Base-by-base conservation (phyloP, 495 filamentous ascomycete genomes). In the Neurospora sublineolata region DNA sequence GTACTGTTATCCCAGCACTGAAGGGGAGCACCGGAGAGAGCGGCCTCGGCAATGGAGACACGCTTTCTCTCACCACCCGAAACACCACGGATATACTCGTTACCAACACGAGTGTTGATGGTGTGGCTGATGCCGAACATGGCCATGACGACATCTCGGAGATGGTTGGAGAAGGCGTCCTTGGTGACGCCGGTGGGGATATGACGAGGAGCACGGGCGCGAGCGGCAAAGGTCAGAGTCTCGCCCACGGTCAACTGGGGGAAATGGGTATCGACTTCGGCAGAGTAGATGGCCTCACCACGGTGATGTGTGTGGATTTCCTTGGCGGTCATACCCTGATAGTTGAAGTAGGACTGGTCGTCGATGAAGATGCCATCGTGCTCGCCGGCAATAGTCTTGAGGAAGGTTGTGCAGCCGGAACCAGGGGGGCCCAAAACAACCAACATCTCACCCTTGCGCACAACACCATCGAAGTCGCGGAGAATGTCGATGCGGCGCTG, bases 1-100 rank as follows among this genome's bases (percentile, higher is more conserved):
- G 93, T 94, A 72, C 88, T 91, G 80, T 92, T 92, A 75, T 95
- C 93, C 93, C 93, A 96, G 82, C 91, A 93, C 75, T 92, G 90
- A 14, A 96, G 79, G 0, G 90, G 89, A 30, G 86, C 86, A 9
- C 85, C 85, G 58, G 88, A 89, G 30, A 93, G 81, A 8, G 86
- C 86, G 30, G 85, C 85, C 74, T 95, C 93, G 4, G 91, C 89
- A 74, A 95, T 94, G 80, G 89, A 92, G 67, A 94, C 91, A 73
- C 93, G 88, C 82, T 94, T 94, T 11, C 93, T 79, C 79, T 97
- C 93, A 72, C 93, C 93, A 70, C 93, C 93, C 37, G 87, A 90
- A 0, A 95, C 90, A 71, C 93, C 93, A 44, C 91, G 87, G 67
- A 93, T 86, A 70, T 90, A 92, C 70, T 93, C 91, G 77, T 94